Conservation (phyloP, 2,329 filamentous ascomycete species). For the Aureobasidium sp. region DNA sequence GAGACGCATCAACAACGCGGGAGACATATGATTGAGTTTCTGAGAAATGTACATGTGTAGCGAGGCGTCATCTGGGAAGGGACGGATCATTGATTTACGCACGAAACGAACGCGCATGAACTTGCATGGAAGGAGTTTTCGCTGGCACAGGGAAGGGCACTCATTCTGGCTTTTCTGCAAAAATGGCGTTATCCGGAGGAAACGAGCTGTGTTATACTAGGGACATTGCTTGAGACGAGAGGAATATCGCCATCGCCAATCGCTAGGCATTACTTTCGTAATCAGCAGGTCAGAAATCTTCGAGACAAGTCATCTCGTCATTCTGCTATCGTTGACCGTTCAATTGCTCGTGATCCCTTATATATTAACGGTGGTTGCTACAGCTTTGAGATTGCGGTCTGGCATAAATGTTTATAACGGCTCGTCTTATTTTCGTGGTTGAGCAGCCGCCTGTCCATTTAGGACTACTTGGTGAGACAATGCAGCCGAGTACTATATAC, state of each 20-base stretch:
- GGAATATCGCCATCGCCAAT: background rate
- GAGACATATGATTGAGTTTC: conserved; percentile 8
- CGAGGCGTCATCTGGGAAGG: conserved; percentile 7
- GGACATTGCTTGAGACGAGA: background rate
- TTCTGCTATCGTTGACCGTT: background rate
- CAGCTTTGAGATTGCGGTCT: background rate
- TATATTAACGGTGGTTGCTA: conserved; percentile 11
- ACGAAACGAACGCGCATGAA: conserved; percentile 8
- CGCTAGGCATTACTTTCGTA: background rate
- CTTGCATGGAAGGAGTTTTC: conserved; percentile 11
- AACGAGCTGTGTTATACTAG: conserved; percentile 1
- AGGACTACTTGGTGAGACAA: background rate
- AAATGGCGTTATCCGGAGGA: background rate
- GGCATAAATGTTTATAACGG: background rate
- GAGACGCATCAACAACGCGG: conserved; percentile 39
- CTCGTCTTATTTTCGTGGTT: background rate
- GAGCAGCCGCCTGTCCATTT: background rate
- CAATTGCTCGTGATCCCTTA: background rate
- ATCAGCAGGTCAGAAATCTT: background rate
- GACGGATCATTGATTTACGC: conserved; percentile 6
- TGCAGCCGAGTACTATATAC: background rate
- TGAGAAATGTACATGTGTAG: conserved; percentile 14
- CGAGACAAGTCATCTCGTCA: background rate
- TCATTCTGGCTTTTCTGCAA: background rate
- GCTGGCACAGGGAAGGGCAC: background rate